These are phyloP conservation scores for Yarrowia sp. DNA, from an alignment of 805 yeast species.

Conservation along the genomic window DNA sequence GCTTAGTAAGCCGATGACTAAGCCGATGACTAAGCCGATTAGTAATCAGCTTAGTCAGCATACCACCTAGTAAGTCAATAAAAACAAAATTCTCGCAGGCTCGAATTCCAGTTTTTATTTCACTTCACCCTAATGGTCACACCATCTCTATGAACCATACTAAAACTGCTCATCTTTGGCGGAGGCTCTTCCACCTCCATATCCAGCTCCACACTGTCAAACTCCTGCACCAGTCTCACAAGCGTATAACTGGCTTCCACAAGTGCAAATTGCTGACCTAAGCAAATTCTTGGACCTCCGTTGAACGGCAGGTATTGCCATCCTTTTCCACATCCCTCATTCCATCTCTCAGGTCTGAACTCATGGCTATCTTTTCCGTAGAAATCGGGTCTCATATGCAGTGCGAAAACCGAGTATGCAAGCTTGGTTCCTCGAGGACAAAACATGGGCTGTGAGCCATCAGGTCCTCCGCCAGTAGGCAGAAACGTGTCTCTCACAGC, in stretches of 20 bases:
- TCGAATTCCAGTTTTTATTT: neutral
- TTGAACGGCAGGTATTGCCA: constrained; percentile 59
- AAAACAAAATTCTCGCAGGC: neutral
- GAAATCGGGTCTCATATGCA: constrained; percentile 52
- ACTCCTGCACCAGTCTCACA: constrained; percentile 52
- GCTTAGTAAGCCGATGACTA: too few relatives aligned
- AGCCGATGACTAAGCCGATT: too few relatives aligned
- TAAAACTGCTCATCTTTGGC: neutral
- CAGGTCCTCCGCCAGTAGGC: constrained; percentile 59
- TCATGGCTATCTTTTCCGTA: constrained; percentile 55
- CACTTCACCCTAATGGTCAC: neutral
- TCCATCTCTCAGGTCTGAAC: constrained; percentile 55
- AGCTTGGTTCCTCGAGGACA: constrained; percentile 53
- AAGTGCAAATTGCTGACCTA: constrained; percentile 61
- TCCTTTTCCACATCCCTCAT: constrained; percentile 49
- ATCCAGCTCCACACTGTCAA: constrained; percentile 43
- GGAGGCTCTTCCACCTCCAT: constrained; percentile 14
- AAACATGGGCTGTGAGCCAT: constrained; percentile 50
- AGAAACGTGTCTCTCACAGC: constrained; percentile 55
- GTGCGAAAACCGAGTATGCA: constrained; percentile 52
- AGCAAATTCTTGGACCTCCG: constrained; percentile 60
- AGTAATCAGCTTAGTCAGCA: too few relatives aligned
- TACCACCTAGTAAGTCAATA: too few relatives aligned
- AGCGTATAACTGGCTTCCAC: constrained; percentile 56
- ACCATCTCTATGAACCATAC: constrained; percentile 25